Conservation (phyloP, 352 stramenopile species). For the Pythium phragmitis region DNA sequence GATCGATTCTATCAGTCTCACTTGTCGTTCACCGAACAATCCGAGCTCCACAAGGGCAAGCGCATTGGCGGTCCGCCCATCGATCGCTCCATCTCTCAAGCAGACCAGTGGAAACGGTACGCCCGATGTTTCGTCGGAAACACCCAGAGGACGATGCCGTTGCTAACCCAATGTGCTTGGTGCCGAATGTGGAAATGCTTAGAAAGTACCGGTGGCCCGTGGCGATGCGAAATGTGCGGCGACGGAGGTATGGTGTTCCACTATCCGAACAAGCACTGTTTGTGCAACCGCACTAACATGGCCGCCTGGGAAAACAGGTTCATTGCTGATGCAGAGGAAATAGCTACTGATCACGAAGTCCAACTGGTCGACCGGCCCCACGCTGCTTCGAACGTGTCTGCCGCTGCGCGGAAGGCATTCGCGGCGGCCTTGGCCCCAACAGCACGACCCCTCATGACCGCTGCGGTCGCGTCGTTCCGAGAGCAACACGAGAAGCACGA, state of each 20-base stretch:
- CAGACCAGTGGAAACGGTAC: constrained; percentile 32
- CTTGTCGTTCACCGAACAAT: constrained; percentile 16
- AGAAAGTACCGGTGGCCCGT: constrained; percentile 83
- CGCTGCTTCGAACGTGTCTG: background rate
- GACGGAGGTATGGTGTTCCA: constrained; percentile 40
- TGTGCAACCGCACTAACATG: background rate
- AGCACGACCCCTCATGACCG: constrained; percentile 18
- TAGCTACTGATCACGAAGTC: constrained; percentile 21
- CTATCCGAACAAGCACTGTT: background rate
- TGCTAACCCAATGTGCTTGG: background rate
- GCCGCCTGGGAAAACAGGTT: constrained; percentile 12
- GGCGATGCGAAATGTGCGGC: constrained; percentile 58
- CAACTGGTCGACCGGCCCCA: background rate
- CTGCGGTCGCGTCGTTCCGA: constrained; percentile 4
- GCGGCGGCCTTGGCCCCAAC: constrained; percentile 26
- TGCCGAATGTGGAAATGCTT: background rate
- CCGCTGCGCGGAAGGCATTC: constrained; percentile 17
- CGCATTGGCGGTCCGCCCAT: constrained; percentile 22
- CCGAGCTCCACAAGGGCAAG: constrained; percentile 7
- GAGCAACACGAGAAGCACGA: constrained; percentile 22
- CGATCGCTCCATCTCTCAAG: constrained; percentile 16
- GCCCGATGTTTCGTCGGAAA: background rate
- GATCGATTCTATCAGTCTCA: constrained; percentile 3
- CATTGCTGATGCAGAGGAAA: constrained; percentile 14
- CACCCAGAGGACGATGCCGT: background rate